Conservation (phyloP, 805 yeast genomes). For the Candida wancherniae region DNA sequence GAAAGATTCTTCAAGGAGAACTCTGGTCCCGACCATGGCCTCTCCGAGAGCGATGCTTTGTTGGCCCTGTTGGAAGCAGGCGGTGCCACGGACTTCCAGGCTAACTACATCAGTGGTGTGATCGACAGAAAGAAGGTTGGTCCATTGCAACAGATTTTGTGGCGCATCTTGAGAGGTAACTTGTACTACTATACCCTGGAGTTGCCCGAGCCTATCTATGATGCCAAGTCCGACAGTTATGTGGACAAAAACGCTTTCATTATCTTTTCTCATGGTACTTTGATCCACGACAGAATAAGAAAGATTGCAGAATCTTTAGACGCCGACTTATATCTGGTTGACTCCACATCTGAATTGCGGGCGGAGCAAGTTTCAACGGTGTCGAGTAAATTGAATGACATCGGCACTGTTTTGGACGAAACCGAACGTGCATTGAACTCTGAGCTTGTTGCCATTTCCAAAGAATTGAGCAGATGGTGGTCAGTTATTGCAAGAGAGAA, state of each 20-base stretch:
- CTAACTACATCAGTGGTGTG: constrained; percentile 71
- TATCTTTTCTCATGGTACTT: constrained; percentile 85
- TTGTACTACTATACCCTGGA: constrained; percentile 71
- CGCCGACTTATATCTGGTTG: constrained; percentile 67
- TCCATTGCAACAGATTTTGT: constrained; percentile 73
- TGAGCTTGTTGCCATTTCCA: constrained; percentile 75
- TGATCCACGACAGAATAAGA: constrained; percentile 65
- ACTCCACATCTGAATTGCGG: constrained; percentile 29
- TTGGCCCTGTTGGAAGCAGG: constrained; percentile 38
- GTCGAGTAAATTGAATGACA: constrained; percentile 27
- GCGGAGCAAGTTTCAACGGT: constrained; percentile 26
- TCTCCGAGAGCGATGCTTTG: constrained; percentile 35
- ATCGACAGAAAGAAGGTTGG: constrained; percentile 66
- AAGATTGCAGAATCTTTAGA: constrained; percentile 88
- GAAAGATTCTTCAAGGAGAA: constrained; percentile 32
- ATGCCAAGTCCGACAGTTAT: constrained; percentile 49
- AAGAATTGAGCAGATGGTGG: constrained; percentile 57
- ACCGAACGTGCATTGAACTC: constrained; percentile 36
- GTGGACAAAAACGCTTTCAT: constrained; percentile 79
- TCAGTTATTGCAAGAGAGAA: constrained; percentile 63
- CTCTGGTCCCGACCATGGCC: constrained; percentile 16
- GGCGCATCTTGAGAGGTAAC: constrained; percentile 94
- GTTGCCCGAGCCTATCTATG: constrained; percentile 64
- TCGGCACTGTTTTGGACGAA: constrained; percentile 32
- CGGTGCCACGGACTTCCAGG: constrained; percentile 22